Evolutionary conservation across 2,329 filamentous ascomycete species (phyloP).

Genomic region (Monilinia vaccinii-corymbosi): DNA sequence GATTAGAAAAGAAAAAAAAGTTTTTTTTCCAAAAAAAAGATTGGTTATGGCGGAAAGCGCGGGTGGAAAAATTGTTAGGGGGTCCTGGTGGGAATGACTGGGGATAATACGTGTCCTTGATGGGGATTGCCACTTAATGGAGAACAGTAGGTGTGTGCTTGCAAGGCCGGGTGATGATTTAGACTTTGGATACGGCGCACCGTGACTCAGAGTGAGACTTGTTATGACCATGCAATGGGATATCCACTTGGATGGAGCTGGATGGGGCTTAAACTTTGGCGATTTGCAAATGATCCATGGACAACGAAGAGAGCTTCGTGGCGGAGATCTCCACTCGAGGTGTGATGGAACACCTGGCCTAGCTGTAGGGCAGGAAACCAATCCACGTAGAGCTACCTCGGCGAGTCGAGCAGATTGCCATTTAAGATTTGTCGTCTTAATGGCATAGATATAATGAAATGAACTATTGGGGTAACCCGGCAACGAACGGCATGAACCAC

Average conservation of each 20-base stretch:
- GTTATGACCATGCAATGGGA: background rate
- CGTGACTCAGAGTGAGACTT: slow-evolving; percentile 5
- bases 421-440: background rate
- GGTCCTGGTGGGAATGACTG: background rate
- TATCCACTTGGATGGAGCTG: slow-evolving; percentile 2
- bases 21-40: background rate
- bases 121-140: background rate
- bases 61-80: background rate
- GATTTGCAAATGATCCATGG: slow-evolving; percentile 4
- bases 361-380: background rate
- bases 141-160: slow-evolving; percentile 9
- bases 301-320: slow-evolving; percentile 8
- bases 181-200: background rate
- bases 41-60: background rate
- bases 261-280: background rate
- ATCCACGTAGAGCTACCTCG: background rate
- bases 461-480: slow-evolving; percentile 8
- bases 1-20: too few relatives aligned
- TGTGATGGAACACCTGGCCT: slow-evolving; percentile 2
- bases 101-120: slow-evolving; percentile 5
- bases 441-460: slow-evolving; percentile 2
- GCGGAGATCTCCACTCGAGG: background rate
- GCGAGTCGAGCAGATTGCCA: background rate
- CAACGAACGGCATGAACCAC: slow-evolving; percentile 4
- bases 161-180: background rate